Evolutionary conservation across 2,329 filamentous ascomycete species (phyloP), one percentile per base, ranked within the genome.

Genomic region (Penicillium sp.): DNA sequence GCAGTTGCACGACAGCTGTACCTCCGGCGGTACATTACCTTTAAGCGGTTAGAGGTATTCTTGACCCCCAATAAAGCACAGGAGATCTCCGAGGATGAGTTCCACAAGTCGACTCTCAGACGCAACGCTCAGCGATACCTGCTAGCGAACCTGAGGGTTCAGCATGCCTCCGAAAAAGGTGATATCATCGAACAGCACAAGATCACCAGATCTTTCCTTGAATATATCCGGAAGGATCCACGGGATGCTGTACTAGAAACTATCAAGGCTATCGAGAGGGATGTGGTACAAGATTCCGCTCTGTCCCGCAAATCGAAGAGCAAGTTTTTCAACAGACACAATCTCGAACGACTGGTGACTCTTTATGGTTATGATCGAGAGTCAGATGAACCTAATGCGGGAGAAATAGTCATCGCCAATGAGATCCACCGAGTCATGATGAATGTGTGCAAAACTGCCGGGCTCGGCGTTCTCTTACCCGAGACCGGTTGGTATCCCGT

Each of bases 401-500:
- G 77, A n/a, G 63, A 67, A 1, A 59, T 82, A 24, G 75, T 82
- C 0, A 84, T 96, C 9, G 82, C 87, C 59, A 83, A 87, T 32
- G 81, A 85, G 38, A 86, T 87, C 0, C 91, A 97, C 61, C 82
- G 86, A 1, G 90, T 97, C 62, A 78, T 99, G 44, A 74, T 88
- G 47, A 79, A 85, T 35, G 82, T 89, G 4, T 97, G 92, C 73
- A 95, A 90, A 1, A 87, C 84, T 40, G 78, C 86, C 0, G 81
- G 81, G 4, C 85, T 88, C 48, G 94, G 93, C 14, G 82, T 95
- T 2, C 77, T 96, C 50, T 83, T 92, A 51, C 83, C 86, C 4
- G 87, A 90, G 56, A 85, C 85, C 35, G 92, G 92, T n/a, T 89
- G 91, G 74, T 97, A 97, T 72, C 90, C 92, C 7, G 85, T 87